These are phyloP conservation scores for Tilletia indica DNA, from an alignment of 1,284 basidiomycete species.

Conservation along the genomic window DNA sequence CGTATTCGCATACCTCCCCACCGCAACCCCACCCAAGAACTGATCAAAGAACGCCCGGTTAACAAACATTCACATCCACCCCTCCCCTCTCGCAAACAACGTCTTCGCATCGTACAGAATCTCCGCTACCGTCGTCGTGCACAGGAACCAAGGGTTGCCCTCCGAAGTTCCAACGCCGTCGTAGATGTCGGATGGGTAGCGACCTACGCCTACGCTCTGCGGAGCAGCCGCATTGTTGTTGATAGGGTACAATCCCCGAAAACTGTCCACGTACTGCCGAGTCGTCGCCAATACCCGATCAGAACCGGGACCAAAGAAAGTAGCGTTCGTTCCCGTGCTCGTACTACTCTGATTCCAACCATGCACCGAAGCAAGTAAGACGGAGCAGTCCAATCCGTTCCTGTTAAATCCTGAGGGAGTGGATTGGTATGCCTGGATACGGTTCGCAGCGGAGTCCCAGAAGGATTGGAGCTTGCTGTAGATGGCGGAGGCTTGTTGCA, in stretches of 20 bases:
- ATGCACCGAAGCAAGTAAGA: conserved; percentile 33
- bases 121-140: conserved; percentile 37
- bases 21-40: conserved; percentile 26
- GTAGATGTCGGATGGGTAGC: conserved; percentile 35
- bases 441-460: conserved; percentile 29
- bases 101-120: conserved; percentile 34
- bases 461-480: conserved; percentile 32
- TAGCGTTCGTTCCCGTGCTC: conserved; percentile 23
- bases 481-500: conserved; percentile 33
- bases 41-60: conserved; percentile 37
- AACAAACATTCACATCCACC: conserved; percentile 26
- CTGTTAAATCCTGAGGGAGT: conserved; percentile 25
- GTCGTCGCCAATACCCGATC: conserved; percentile 37
- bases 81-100: conserved; percentile 24
- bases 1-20: conserved; percentile 25
- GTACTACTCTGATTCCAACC: conserved; percentile 32
- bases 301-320: conserved; percentile 33
- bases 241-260: conserved; percentile 35
- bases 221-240: conserved; percentile 34
- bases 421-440: conserved; percentile 37
- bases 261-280: conserved; percentile 37
- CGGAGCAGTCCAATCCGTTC: conserved; percentile 35
- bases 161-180: conserved; percentile 28
- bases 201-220: conserved; percentile 31
- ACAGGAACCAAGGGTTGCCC: conserved; percentile 45